Evolutionary conservation across 768 basidiomycete species (phyloP).

Genomic region (Mycena kentingensis): DNA sequence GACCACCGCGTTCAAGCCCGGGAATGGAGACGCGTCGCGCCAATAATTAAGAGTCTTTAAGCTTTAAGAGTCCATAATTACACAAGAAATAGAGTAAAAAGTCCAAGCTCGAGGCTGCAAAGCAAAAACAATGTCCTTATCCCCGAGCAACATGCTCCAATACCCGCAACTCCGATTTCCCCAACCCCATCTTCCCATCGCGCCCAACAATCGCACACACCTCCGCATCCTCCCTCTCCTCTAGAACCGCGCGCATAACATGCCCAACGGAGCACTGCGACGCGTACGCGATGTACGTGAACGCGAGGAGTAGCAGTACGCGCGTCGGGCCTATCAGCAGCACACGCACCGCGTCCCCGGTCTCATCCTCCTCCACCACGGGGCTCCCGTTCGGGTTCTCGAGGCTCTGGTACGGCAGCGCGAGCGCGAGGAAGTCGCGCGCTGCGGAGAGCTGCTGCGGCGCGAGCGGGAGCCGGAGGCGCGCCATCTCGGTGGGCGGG

Average conservation of each 20-base stretch:
- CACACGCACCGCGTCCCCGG: slow-evolving; percentile 17
- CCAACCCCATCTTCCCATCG: slow-evolving; percentile 13
- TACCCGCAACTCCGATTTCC: background rate
- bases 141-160: slow-evolving; percentile 11
- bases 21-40: too few species aligned
- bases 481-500: background rate
- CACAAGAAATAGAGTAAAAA: too few species aligned
- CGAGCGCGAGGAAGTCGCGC: slow-evolving; percentile 23
- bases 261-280: slow-evolving; percentile 9
- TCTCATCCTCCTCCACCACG: background rate
- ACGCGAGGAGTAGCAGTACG: slow-evolving; percentile 6
- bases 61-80: too few species aligned
- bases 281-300: slow-evolving; percentile 18
- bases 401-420: slow-evolving; percentile 18
- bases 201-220: slow-evolving; percentile 4
- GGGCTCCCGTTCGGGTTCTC: background rate
- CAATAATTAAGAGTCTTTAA: too few species aligned
- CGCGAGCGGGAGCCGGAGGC: slow-evolving; percentile 2
- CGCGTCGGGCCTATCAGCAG: slow-evolving; percentile 16
- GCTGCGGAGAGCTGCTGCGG: slow-evolving; percentile 13
- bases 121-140: too few species aligned
- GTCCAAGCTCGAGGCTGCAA: too few species aligned
- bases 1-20: too few species aligned
- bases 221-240: slow-evolving; percentile 14
- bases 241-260: slow-evolving; percentile 17